Conservation (phyloP, 306 rosid species). For the Citrullus colocynthis region DNA sequence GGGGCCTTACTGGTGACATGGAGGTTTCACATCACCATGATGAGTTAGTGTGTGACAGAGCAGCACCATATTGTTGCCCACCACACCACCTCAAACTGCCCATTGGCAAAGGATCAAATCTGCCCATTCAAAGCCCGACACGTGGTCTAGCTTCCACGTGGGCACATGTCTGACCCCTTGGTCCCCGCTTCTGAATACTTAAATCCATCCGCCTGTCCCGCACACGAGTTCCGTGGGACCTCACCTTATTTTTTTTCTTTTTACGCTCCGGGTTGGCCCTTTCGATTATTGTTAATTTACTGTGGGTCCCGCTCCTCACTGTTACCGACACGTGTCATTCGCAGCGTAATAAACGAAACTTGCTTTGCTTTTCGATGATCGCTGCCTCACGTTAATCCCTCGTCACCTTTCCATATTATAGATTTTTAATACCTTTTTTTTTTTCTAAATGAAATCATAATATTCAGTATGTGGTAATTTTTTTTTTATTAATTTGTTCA, state of each 20-base stretch:
- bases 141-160: background rate
- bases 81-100: background rate
- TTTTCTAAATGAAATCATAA: no score
- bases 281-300: background rate
- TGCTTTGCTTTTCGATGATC: background rate
- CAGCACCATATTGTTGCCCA: slow-evolving; percentile 13
- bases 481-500: no score
- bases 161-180: background rate
- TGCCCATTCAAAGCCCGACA: background rate
- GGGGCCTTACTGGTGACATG: slow-evolving; percentile 14
- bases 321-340: background rate
- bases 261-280: background rate
- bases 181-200: background rate
- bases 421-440: no score
- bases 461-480: no score
- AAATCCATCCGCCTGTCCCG: background rate
- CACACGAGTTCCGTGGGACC: background rate
- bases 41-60: slow-evolving; percentile 27
- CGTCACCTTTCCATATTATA: background rate
- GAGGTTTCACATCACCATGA: slow-evolving; percentile 18
- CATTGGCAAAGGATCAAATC: slow-evolving; percentile 1
- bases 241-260: no score
- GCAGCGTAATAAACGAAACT: background rate
- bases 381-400: background rate
- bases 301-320: background rate